These are phyloP conservation scores for Platanthera zijinensis DNA, from an alignment of 106 monocot species.

Conservation along the genomic window DNA sequence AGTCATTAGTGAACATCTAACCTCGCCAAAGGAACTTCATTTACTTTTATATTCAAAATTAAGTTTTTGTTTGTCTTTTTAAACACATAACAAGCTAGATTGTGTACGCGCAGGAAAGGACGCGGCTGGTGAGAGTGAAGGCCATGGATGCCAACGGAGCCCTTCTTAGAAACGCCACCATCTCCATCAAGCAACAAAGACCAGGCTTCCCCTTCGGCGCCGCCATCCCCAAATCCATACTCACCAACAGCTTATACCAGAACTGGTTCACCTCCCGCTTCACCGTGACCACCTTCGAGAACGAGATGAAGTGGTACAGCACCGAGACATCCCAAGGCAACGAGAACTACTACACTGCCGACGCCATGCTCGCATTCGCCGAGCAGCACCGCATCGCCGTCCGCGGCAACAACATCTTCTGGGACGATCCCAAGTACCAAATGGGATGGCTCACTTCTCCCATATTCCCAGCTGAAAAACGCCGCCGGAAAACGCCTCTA, in stretches of 20 bases:
- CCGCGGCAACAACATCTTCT: conserved; percentile 71
- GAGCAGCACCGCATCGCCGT: conserved; percentile 35
- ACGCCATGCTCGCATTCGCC: conserved; percentile 65
- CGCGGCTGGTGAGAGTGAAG: conserved; percentile 30
- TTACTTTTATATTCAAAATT: too few species aligned
- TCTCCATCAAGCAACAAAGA: conserved; percentile 30
- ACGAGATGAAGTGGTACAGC: conserved; percentile 98
- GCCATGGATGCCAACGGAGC: conserved; percentile 32
- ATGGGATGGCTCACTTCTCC: conserved; percentile 37
- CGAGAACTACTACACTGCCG: conserved; percentile 48
- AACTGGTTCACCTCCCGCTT: conserved; percentile 71
- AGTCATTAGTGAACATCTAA: too few species aligned
- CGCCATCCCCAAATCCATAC: conserved; percentile 30
- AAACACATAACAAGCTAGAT: too few species aligned
- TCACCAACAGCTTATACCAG: conserved; percentile 50
- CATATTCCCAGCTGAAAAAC: conserved; percentile 16
- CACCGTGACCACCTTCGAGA: conserved; percentile 61
- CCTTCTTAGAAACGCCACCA: conserved; percentile 20
- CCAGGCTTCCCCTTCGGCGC: conserved; percentile 54
- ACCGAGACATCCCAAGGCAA: conserved; percentile 31
- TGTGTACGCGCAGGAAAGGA: conserved; percentile 29
- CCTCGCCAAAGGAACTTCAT: too few species aligned
- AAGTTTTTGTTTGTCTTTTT: too few species aligned
- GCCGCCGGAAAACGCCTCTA: conserved; percentile 29
- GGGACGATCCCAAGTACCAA: conserved; percentile 53